Base-by-base conservation (phyloP, 1,284 basidiomycete genomes). In the Pholiota adiposa region DNA sequence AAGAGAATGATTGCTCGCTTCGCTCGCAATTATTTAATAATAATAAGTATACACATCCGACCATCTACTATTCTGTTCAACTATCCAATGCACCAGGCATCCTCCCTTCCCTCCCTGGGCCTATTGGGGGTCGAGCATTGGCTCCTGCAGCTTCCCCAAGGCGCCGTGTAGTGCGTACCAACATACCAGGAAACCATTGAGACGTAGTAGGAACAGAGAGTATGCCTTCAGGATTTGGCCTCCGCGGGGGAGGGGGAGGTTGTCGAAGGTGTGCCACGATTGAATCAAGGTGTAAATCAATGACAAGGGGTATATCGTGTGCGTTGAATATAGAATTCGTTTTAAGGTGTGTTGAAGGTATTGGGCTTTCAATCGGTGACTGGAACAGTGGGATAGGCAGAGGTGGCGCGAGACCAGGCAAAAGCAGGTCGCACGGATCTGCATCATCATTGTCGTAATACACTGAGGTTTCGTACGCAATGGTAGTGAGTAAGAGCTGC, bases 151-250 rank as follows among this genome's bases (percentile, higher is more conserved):
- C 70, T 72, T 58, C 75, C 75, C 74, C 73, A 59, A 75, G 72
- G 62, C 77, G 78, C 21, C 74, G 73, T 57, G 79, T 75, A 41
- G 80, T 75, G 54, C 78, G 78, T 64, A 84, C 70, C n/a, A 88
- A 67, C 74, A 83, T 68, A 19, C 82, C 79, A 18, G 83, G 80
- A 53, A 88, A 61, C 72, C 78, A 80, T 9, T 80, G 73, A n/a
- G 83, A 83, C 40, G 83, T 87, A 69, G 83, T 87, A 0, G 87
- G 86, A 25, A 88, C 73, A 6, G 88, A 86, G 43, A 89, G 77
- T 6, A 80, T 67, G 16, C 78, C 70, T 31, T 80, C 73, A 21
- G 69, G 58, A 50, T 68, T 66, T 16, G 59, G 58, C n/a, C 71
- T 67, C 19, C 76, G 72, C 25, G 74, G 70, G 2, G 77, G 70